Evolutionary conservation across 345 rosid species (phyloP).

Genomic region (Eutrema yunnanense): DNA sequence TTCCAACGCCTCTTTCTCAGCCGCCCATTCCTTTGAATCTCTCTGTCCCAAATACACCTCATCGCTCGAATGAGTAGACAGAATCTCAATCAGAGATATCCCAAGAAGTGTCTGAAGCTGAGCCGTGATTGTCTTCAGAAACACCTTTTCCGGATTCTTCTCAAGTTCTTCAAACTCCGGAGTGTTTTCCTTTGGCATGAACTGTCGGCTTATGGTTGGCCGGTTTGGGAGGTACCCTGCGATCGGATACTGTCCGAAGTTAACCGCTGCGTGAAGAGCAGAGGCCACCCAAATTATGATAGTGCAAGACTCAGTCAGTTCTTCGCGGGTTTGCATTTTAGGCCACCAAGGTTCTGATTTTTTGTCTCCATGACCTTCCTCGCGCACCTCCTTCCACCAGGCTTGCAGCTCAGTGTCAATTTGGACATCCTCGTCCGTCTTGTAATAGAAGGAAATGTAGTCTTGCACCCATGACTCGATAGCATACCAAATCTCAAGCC

Average conservation of each 20-base stretch:
- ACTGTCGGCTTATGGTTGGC: constrained; percentile 51
- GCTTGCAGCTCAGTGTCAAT: constrained; percentile 54
- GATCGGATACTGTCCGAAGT: constrained; percentile 63
- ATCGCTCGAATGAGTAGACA: constrained; percentile 54
- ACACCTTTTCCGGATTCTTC: constrained; percentile 41
- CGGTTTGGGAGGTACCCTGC: constrained; percentile 66
- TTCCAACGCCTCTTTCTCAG: constrained; percentile 33
- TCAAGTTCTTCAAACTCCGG: constrained; percentile 49
- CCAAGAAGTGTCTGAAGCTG: constrained; percentile 44
- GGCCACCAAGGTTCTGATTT: constrained; percentile 76
- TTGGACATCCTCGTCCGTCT: constrained; percentile 39
- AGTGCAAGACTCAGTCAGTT: constrained; percentile 54
- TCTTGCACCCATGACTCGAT: constrained; percentile 60
- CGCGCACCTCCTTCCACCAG: constrained; percentile 69
- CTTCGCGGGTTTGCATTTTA: constrained; percentile 41
- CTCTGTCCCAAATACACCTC: constrained; percentile 63
- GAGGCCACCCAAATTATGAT: constrained; percentile 69
- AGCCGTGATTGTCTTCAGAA: constrained; percentile 45
- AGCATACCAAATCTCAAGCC: constrained; percentile 71
- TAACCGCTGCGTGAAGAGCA: constrained; percentile 67
- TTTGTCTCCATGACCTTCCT: constrained; percentile 71
- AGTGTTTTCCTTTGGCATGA: constrained; percentile 50
- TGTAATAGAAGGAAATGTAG: constrained; percentile 50
- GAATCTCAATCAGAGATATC: constrained; percentile 44
- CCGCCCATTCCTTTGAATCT: constrained; percentile 49